Evolutionary conservation across 2,329 filamentous ascomycete species (phyloP), one percentile per base, ranked within the genome.

Genomic region (Xylariomycetidae sp.): DNA sequence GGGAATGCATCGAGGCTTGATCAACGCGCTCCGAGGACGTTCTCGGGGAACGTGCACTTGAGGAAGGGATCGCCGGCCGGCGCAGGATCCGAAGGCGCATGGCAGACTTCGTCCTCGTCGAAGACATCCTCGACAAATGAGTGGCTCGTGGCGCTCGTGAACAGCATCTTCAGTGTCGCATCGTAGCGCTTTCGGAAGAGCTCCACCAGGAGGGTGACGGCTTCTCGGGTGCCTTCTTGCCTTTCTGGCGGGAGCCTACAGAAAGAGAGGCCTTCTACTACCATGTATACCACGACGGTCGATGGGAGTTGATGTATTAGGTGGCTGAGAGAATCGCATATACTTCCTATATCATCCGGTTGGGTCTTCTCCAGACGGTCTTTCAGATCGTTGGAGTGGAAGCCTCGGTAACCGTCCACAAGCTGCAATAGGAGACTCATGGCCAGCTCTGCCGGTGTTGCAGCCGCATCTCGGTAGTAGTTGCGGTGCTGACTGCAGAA

Each of bases 401-500:
- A 48, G 31, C 18, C 10, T 17, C 19, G 31, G 18, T 35, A 36
- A 14, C n/a, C 5, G 25, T 36, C 25, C 5, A 42, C 14, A 10
- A 38, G 28, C 25, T 42, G 39, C 13, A 38, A 13, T 7, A 38
- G 19, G 10, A 42, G 14, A 15, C 24, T 32, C 29, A 38, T 38
- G 10, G 26, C 39, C 17, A 42, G 20, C n/a, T 29, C 27, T 10
- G 29, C 10, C 3, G 39, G 35, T 9, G 14, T 25, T 16, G 17
- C 39, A 15, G 31, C 14, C 4, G 5, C 32, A 18, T 42, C 39
- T 6, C n/a, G 9, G 10, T 14, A 17, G 17, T 34, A 24, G 17
- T 38, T 19, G 7, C 23, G 25, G 19, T 40, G 37, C 17, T 37
- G 34, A 7, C 33, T 31, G 29, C 34, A 37, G 14, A 37, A 33